Percentiles rank a stretch among this genome's conserved stretches.
Conservation (phyloP, 2,329 filamentous ascomycete genomes). For the Colletotrichum camelliae region DNA sequence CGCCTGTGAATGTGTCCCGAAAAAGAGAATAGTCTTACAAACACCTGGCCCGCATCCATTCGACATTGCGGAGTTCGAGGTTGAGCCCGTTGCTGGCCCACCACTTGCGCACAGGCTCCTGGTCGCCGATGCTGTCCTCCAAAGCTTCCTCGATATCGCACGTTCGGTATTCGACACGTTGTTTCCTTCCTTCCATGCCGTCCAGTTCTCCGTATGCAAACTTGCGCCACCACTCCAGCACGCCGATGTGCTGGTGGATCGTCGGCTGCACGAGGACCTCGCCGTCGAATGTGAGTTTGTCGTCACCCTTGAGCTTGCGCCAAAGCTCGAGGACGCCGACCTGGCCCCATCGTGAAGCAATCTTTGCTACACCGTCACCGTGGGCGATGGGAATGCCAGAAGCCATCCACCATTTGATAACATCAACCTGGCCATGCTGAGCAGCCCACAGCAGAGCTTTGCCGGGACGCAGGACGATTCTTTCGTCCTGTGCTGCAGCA, state of each 20-base stretch:
- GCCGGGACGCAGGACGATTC: constrained; percentile 74
- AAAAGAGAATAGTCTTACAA: constrained; percentile 47
- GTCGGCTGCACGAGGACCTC: constrained; percentile 87
- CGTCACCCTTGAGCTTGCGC: constrained; percentile 72
- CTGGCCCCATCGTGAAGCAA: constrained; percentile 85
- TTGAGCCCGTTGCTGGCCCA: constrained; percentile 88
- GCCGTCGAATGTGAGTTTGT: constrained; percentile 75
- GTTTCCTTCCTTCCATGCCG: constrained; percentile 58
- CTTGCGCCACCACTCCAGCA: constrained; percentile 91
- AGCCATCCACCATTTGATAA: constrained; percentile 87
- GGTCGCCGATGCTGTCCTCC: constrained; percentile 81
- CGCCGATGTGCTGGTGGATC: constrained; percentile 81
- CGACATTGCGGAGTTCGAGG: constrained; percentile 79
- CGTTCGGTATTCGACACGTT: constrained; percentile 89
- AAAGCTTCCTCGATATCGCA: constrained; percentile 95
- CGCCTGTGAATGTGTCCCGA: background rate
- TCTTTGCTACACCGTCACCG: constrained; percentile 81
- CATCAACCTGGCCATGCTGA: constrained; percentile 78
- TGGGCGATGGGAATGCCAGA: constrained; percentile 81
- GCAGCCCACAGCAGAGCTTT: constrained; percentile 85
- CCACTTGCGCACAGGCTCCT: constrained; percentile 79
- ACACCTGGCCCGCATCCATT: constrained; percentile 86
- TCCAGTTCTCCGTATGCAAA: constrained; percentile 63
- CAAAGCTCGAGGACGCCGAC: constrained; percentile 85
- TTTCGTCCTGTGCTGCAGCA: constrained; percentile 64